Conservation (phyloP, 306 rosid genomes). For the Datisca glomerata region DNA sequence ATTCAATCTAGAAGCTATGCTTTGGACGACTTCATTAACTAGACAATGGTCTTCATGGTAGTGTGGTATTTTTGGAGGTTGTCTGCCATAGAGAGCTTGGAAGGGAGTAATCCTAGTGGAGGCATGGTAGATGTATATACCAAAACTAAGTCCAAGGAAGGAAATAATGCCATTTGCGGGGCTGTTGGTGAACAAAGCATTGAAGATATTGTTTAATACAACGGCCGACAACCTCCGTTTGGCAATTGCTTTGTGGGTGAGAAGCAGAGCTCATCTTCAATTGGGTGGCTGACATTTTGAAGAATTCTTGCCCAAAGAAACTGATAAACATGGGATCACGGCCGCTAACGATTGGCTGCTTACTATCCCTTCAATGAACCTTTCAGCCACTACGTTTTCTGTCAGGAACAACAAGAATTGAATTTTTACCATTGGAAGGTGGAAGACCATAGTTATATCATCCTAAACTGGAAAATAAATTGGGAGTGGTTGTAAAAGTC, state of each 20-base stretch:
- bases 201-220: neutral
- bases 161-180: neutral
- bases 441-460: conserved; percentile 1
- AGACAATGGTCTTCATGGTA: neutral
- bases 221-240: neutral
- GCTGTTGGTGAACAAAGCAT: neutral
- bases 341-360: neutral
- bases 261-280: neutral
- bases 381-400: neutral
- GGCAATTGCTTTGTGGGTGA: neutral
- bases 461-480: neutral
- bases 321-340: neutral
- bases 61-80: no score
- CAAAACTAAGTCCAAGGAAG: neutral
- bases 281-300: neutral
- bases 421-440: neutral
- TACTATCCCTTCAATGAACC: neutral
- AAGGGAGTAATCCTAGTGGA: no score
- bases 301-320: neutral
- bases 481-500: neutral
- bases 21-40: neutral
- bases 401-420: no score
- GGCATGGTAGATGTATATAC: neutral
- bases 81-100: neutral
- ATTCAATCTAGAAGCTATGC: neutral